Conservation (phyloP, 1,139 yeast genomes). For the Blastobotrys petasosporus region DNA sequence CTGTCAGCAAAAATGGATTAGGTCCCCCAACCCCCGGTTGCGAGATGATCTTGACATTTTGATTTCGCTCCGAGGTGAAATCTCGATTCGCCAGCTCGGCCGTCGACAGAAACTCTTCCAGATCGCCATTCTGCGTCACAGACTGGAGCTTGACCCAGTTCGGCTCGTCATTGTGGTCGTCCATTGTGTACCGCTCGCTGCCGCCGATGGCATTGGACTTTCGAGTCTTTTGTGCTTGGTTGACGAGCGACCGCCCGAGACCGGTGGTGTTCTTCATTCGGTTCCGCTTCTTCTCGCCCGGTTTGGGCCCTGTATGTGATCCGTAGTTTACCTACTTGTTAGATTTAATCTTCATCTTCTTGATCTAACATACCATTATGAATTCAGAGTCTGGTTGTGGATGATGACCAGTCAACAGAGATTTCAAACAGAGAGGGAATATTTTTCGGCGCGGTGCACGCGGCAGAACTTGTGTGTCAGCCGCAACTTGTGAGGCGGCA, state of each 20-base stretch:
- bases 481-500: no score
- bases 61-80: conserved; percentile 81
- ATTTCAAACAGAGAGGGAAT: no score
- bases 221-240: conserved; percentile 65
- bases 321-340: conserved; percentile 17
- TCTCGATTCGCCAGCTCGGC: conserved; percentile 96
- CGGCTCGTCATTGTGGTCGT: conserved; percentile 50
- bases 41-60: conserved; percentile 60
- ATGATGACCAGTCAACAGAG: no score
- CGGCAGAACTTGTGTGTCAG: no score
- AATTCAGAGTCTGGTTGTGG: no score
- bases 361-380: no score
- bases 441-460: no score
- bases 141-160: conserved; percentile 87
- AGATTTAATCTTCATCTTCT: no score
- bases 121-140: conserved; percentile 87
- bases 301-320: conserved; percentile 89
- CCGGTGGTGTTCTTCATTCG: conserved; percentile 82
- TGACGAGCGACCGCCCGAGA: conserved; percentile 76
- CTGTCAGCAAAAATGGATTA: conserved; percentile 53
- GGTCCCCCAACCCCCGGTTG: conserved; percentile 35
- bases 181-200: conserved; percentile 33
- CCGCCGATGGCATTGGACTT: conserved; percentile 60
- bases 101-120: conserved; percentile 90
- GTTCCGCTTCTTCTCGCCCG: conserved; percentile 48